Percentiles rank a stretch among this genome's conserved stretches.
phyloP scores from a whole-genome alignment of 2,329 filamentous ascomycete species.

The Anisogramma anomala region DNA sequence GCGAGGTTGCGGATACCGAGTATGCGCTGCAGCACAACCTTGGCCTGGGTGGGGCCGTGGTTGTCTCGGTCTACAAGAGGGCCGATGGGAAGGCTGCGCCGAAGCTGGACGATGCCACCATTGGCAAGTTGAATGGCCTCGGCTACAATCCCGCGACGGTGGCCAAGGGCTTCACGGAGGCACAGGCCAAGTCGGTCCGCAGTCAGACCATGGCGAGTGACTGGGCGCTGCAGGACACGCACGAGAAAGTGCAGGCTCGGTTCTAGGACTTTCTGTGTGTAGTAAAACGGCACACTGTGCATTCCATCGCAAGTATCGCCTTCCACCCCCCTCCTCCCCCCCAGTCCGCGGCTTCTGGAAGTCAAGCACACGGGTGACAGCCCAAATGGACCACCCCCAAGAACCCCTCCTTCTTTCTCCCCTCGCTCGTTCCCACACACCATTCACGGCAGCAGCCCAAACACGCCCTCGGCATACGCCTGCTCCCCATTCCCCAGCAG shows the following conservation, averaged over 20 bases:
- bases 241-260: constrained; percentile 54
- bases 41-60: constrained; percentile 79
- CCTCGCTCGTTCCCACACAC: constrained; percentile 22
- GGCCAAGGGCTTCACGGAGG: constrained; percentile 76
- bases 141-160: constrained; percentile 89
- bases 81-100: constrained; percentile 60
- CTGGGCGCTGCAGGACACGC: constrained; percentile 69
- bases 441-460: constrained; percentile 29
- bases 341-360: constrained; percentile 21
- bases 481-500: constrained; percentile 25
- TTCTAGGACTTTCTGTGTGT: constrained; percentile 19
- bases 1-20: constrained; percentile 54
- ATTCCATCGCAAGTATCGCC: too few species aligned
- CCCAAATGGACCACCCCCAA: constrained; percentile 30
- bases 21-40: constrained; percentile 85
- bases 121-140: constrained; percentile 55
- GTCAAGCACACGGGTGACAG: constrained; percentile 22
- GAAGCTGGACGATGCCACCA: constrained; percentile 47
- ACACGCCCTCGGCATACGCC: constrained; percentile 26
- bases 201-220: constrained; percentile 53
- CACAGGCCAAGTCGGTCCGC: constrained; percentile 59
- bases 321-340: constrained; percentile 27
- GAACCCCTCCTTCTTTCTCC: constrained; percentile 25
- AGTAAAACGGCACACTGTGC: too few species aligned
- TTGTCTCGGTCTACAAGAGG: constrained; percentile 80